phyloP scores from a whole-genome alignment of 2,329 filamentous ascomycete genomes.

The Xylaria arbuscula region DNA sequence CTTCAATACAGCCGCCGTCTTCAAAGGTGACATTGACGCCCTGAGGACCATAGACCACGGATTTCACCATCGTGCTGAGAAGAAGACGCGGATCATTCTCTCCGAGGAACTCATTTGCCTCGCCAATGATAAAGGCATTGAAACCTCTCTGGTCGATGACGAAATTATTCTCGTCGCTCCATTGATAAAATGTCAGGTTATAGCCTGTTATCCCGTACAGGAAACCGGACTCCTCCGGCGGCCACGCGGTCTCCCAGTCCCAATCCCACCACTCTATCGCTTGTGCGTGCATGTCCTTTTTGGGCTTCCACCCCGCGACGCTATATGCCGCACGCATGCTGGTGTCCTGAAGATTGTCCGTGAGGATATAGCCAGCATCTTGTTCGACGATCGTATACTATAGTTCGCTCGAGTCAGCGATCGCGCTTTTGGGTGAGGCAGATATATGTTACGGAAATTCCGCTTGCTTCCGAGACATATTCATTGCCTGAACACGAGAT shows the following conservation, averaged over 20 bases:
- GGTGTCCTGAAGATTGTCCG: slow-evolving; percentile 69
- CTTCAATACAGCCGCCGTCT: slow-evolving; percentile 57
- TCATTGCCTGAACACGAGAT: background rate
- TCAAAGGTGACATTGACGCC: slow-evolving; percentile 65
- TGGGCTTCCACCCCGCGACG: slow-evolving; percentile 71
- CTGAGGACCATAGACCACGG: slow-evolving; percentile 62
- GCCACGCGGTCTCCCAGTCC: slow-evolving; percentile 66
- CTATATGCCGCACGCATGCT: slow-evolving; percentile 68
- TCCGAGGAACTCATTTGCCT: slow-evolving; percentile 67
- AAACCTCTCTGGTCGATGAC: slow-evolving; percentile 72
- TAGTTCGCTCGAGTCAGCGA: slow-evolving; percentile 1
- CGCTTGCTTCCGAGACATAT: background rate
- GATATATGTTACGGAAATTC: background rate
- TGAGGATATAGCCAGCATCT: slow-evolving; percentile 67
- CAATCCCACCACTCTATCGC: slow-evolving; percentile 69
- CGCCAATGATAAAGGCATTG: slow-evolving; percentile 65
- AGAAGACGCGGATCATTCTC: slow-evolving; percentile 66
- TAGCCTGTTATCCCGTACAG: slow-evolving; percentile 66
- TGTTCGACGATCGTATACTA: slow-evolving; percentile 53
- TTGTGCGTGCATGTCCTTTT: slow-evolving; percentile 64
- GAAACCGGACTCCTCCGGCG: slow-evolving; percentile 66
- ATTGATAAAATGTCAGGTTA: slow-evolving; percentile 72
- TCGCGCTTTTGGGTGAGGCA: background rate
- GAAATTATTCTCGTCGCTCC: slow-evolving; percentile 69
- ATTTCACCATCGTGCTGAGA: slow-evolving; percentile 67